Base-by-base conservation (phyloP, 495 filamentous ascomycete species). In the Penicillium odoratum region DNA sequence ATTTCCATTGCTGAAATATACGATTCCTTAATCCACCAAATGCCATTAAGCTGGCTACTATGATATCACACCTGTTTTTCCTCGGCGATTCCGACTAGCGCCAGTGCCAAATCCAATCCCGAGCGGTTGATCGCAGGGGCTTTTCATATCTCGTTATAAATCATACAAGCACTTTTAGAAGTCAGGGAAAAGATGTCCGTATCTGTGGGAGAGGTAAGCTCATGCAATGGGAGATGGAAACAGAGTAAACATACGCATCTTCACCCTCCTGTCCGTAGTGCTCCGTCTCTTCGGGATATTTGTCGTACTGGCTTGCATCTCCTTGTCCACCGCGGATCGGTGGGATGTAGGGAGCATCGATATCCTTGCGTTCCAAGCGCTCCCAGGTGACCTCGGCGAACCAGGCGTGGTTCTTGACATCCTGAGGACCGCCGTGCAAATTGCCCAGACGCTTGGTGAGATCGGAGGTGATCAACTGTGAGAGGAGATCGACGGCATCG, bases 341-440 rank as follows among this genome's bases (percentile, higher is more conserved):
- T n/a, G 94, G 94, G 45, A 96, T 93, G 70, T 98, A 98, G 5
- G 94, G 94, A 43, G 94, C 95, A 74, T 98, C 94, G 56, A 98
- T 98, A 66, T 98, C 95, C 77, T 96, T 97, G 72, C 88, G 88
- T 18, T 86, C 85, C 62, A 98, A 73, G 49, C 93, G 83, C 56
- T 98, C 95, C 94, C 94, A 98, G 47, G 94, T 97, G 55, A 98
- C 94, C 76, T 98, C 94, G 3, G 89, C 84, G 65, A 98, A 98
- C 94, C 94, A 98, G 8, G 87, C 82, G 63, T 98, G 94, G 60
- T 85, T 87, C 84, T 97, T 98, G 53, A 98, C 92, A 69, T 98
- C 94, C 60, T 89, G 83, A 6, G 90, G 86, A n/a, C 94, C 94
- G 10, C 89, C 91, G 63, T 93, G 92, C 66, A 98, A 74, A 68